Evolutionary conservation across 2,329 filamentous ascomycete species (phyloP), one percentile per base, ranked within the genome.

Genomic region (Aureobasidium sp.): DNA sequence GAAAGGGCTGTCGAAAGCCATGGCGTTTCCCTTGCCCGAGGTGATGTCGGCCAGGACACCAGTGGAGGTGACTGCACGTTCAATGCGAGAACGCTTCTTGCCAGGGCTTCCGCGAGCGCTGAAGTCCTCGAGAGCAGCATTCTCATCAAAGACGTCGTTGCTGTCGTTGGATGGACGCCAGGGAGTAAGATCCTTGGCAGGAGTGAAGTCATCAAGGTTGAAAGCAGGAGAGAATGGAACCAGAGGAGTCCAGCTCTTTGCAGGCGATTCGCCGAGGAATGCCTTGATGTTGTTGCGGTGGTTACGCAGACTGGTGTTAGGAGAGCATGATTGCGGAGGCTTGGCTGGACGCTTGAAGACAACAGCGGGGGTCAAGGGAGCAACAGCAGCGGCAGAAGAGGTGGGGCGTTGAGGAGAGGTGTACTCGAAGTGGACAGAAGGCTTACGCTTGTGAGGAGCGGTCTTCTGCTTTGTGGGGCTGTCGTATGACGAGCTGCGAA

Each of bases 401-500:
- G 66, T 79, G 75, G 71, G 80, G 39, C 87, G 84, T 13, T 89
- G 73, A 3, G 89, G 88, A 3, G 89, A 91, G 2, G 88, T 91
- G 3, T 86, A 88, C 64, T 67, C 47, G 62, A 71, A 50, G 64
- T 67, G 45, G 57, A 66, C 48, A 51, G 66, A 51, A 61, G 61
- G 62, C 57, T 66, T 63, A 45, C 61, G 54, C 54, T 21, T 78
- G 72, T 9, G 30, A 64, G 65, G 66, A 16, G 53, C 48, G 2
- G 57, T 61, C 58, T 53, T 67, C 64, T 45, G 71, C 76, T 90
- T 91, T 54, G 85, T 89, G 5, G 94, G 94, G 70, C 92, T 97
- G 69, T 96, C 92, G 69, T 92, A 93, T 2, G 91, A 96, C 1
- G 93, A 97, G 64, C 89, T 90, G 66, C 94, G 88, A 59, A 97